These are phyloP conservation scores for Bacterosira constricta DNA, from an alignment of 108 stramenopile genomes.

Conservation along the genomic window DNA sequence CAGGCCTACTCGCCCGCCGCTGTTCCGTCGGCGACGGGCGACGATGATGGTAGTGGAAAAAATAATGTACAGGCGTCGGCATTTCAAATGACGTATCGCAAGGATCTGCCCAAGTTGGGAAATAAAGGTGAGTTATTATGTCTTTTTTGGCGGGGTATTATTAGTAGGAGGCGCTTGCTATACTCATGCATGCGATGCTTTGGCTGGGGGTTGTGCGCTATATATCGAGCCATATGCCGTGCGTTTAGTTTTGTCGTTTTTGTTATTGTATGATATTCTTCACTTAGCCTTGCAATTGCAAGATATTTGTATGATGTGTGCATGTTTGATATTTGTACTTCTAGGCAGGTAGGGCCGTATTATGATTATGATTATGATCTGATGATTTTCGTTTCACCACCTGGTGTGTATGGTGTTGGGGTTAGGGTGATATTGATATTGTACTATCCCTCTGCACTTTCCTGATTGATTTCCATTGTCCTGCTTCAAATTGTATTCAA, in stretches of 20 bases:
- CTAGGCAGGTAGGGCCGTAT: not conserved
- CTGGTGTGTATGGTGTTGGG: too few relatives aligned
- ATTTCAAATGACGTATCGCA: conserved; percentile 78
- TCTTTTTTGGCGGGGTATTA: not conserved
- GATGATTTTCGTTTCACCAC: too few relatives aligned
- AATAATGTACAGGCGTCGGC: conserved; percentile 33
- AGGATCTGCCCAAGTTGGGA: conserved; percentile 50
- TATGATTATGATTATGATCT: too few relatives aligned
- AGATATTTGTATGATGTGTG: not conserved
- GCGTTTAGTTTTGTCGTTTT: too few relatives aligned
- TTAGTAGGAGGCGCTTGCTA: too few relatives aligned
- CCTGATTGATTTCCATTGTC: too few relatives aligned
- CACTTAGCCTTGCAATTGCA: not conserved
- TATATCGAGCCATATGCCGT: too few relatives aligned
- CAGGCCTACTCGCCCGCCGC: conserved; percentile 57
- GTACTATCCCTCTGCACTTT: too few relatives aligned
- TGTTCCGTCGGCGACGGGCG: conserved; percentile 28
- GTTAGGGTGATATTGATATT: too few relatives aligned
- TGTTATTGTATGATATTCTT: not conserved
- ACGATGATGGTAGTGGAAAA: not conserved
- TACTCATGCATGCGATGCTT: too few relatives aligned
- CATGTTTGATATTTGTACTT: not conserved
- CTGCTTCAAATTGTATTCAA: too few relatives aligned
- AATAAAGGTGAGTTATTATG: not conserved
- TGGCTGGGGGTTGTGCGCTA: too few relatives aligned